Percentiles rank a stretch among this genome's conserved stretches.
These are phyloP conservation scores for Colletotrichum plurivorum DNA, from an alignment of 2,329 filamentous ascomycete species.

Conservation along the genomic window DNA sequence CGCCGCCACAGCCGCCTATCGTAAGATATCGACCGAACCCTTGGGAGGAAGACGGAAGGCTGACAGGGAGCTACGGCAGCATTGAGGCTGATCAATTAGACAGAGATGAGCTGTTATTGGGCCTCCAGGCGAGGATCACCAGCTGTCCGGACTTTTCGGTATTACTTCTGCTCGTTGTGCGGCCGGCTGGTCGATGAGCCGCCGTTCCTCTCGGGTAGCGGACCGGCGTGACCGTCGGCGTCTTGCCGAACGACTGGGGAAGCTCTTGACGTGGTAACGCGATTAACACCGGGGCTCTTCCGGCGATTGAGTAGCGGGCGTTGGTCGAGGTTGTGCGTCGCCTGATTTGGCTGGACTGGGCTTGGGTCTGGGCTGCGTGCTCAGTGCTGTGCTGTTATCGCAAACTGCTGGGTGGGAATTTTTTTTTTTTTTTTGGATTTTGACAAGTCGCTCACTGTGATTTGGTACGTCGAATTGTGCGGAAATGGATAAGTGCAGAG, in stretches of 20 bases:
- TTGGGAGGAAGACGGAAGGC: background rate
- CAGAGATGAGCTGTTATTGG: slow-evolving; percentile 15
- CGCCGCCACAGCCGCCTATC: background rate
- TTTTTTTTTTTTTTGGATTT: slow-evolving; percentile 12
- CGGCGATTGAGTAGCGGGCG: slow-evolving; percentile 11
- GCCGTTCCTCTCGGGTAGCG: too few species aligned
- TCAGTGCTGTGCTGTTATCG: slow-evolving; percentile 18
- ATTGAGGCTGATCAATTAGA: slow-evolving; percentile 30
- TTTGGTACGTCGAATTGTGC: slow-evolving; percentile 12
- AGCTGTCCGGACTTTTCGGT: slow-evolving; percentile 4
- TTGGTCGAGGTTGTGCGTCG: slow-evolving; percentile 15
- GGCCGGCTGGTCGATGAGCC: too few species aligned
- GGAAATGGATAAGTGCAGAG: slow-evolving; percentile 8
- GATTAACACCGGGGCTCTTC: slow-evolving; percentile 20
- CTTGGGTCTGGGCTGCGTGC: slow-evolving; percentile 7
- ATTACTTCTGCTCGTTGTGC: background rate
- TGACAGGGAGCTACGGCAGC: slow-evolving; percentile 9
- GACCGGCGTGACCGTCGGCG: background rate
- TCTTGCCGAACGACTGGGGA: background rate
- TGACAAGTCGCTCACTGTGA: slow-evolving; percentile 29
- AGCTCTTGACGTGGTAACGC: background rate
- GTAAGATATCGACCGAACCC: slow-evolving; percentile 4
- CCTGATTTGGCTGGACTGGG: slow-evolving; percentile 24
- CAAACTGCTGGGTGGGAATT: slow-evolving; percentile 20
- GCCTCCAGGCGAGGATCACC: slow-evolving; percentile 14